Percentiles rank a stretch among this genome's conserved stretches.
Conservation (phyloP, 441 rosid genomes). For the California macrophylla region DNA sequence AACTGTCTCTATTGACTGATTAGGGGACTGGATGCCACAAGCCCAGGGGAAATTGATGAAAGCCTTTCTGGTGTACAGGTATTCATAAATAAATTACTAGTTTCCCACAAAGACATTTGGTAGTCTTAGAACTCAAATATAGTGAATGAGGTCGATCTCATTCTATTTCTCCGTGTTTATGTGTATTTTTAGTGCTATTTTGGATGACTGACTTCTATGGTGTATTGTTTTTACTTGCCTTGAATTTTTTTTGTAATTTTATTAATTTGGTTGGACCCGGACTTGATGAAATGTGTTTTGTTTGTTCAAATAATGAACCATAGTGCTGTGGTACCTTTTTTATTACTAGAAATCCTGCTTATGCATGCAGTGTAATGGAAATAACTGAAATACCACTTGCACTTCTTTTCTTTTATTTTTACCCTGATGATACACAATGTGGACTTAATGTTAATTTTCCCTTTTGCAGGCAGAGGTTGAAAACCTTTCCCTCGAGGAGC, state of each 20-base stretch:
- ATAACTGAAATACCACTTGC: too few species aligned
- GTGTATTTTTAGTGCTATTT: not conserved
- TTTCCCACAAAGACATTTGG: too few species aligned
- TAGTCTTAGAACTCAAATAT: too few species aligned
- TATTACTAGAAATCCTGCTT: too few species aligned
- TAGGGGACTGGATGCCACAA: slow-evolving; percentile 83
- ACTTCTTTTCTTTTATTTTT: too few species aligned
- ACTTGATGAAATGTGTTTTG: not conserved
- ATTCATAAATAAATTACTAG: not conserved
- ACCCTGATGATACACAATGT: not conserved
- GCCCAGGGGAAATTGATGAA: slow-evolving; percentile 66
- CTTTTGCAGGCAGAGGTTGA: slow-evolving; percentile 64
- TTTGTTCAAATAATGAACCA: not conserved
- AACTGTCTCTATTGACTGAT: not conserved
- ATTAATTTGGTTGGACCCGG: too few species aligned
- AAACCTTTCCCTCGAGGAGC: slow-evolving; percentile 59
- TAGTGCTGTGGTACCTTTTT: too few species aligned
- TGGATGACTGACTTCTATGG: too few species aligned
- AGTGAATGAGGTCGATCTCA: too few species aligned
- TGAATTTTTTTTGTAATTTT: too few species aligned
- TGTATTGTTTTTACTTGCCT: too few species aligned
- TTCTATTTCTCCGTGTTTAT: slow-evolving; percentile 9
- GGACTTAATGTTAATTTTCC: not conserved
- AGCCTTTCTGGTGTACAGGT: slow-evolving; percentile 74
- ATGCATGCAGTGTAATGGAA: too few species aligned